Evolutionary conservation across 352 stramenopile genomes (phyloP).

Genomic region (Pythium dissotocum): DNA sequence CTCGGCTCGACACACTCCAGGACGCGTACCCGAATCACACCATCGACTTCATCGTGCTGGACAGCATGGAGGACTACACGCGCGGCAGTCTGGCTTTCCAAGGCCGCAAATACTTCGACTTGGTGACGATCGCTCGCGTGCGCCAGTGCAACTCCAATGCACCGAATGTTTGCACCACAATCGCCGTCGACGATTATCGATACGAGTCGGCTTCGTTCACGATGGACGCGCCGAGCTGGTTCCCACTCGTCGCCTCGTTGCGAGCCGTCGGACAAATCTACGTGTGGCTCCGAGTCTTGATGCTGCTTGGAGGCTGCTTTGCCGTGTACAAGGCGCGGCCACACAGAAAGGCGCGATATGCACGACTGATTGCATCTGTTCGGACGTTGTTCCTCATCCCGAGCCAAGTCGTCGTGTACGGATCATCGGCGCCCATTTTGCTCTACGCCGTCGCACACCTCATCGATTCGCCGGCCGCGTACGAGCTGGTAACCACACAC

Average conservation of each 20-base stretch:
- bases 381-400: constrained; percentile 6
- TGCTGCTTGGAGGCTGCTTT: constrained; percentile 7
- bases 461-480: constrained; percentile 5
- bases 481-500: constrained; percentile 3
- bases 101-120: constrained; percentile 11
- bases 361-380: background rate
- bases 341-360: no score
- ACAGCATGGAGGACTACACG: background rate
- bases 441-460: constrained; percentile 3
- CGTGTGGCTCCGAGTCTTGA: constrained; percentile 10
- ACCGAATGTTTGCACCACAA: background rate
- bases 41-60: constrained; percentile 9
- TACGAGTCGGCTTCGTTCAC: constrained; percentile 10
- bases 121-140: constrained; percentile 15
- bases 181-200: constrained; percentile 28
- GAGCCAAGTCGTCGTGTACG: constrained; percentile 16
- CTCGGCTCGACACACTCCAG: background rate
- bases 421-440: background rate
- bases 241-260: background rate
- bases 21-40: constrained; percentile 11
- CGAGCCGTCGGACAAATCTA: constrained; percentile 19
- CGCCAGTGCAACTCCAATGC: background rate
- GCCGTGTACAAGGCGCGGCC: background rate
- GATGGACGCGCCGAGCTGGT: constrained; percentile 15
- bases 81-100: background rate